Conservation (phyloP, 2,329 filamentous ascomycete species). For the Helminthosporium solani region DNA sequence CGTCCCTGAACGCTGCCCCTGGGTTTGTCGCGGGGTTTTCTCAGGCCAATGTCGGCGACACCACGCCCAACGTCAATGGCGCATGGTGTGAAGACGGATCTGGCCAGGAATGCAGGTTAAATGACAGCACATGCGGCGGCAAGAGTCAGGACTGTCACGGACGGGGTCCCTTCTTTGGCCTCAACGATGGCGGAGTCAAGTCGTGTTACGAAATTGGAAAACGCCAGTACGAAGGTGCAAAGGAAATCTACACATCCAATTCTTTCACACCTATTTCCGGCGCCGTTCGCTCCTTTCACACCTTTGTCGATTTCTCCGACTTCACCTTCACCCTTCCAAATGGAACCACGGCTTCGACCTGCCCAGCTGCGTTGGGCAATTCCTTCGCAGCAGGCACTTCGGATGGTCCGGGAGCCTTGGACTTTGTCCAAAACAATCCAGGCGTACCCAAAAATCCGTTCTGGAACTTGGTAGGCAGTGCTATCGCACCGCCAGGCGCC, state of each 20-base stretch:
- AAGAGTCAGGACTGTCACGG: conserved; percentile 71
- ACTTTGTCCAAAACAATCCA: conserved; percentile 86
- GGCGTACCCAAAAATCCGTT: conserved; percentile 75
- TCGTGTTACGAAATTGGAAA: conserved; percentile 75
- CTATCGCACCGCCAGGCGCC: conserved; percentile 68
- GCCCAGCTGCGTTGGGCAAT: conserved; percentile 84
- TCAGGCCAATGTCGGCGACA: conserved; percentile 88
- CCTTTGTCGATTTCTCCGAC: conserved; percentile 77
- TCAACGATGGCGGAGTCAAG: conserved; percentile 63
- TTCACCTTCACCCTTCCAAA: conserved; percentile 74
- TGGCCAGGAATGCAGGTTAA: conserved; percentile 64
- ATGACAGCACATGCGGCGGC: conserved; percentile 83
- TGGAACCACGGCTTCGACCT: conserved; percentile 69
- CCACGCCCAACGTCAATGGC: conserved; percentile 81
- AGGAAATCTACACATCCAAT: conserved; percentile 57
- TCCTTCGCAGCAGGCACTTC: conserved; percentile 92
- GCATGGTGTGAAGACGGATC: conserved; percentile 88
- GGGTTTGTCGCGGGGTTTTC: conserved; percentile 89
- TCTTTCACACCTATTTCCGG: conserved; percentile 57
- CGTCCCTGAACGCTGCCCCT: conserved; percentile 51
- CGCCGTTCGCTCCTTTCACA: conserved; percentile 76
- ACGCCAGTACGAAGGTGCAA: conserved; percentile 67
- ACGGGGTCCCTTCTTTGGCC: conserved; percentile 67
- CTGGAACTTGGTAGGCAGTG: conserved; percentile 73
- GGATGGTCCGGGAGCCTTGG: conserved; percentile 86